Conservation (phyloP, 257 asterid species). For the Gentiana macrophylla region DNA sequence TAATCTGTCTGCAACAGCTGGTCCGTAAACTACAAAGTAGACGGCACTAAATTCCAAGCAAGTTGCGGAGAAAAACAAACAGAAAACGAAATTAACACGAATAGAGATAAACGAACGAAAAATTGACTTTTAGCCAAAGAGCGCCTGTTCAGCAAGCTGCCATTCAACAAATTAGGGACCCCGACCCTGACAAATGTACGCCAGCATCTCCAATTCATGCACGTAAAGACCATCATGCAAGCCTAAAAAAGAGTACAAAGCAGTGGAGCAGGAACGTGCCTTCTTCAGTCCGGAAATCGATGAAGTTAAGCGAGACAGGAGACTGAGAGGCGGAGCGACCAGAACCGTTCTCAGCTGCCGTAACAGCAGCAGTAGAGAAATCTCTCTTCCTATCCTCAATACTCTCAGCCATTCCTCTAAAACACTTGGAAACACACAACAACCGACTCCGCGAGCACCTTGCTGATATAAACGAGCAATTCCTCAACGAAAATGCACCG, state of each 20-base stretch:
- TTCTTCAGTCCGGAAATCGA: constrained; percentile 55
- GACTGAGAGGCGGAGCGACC: constrained; percentile 35
- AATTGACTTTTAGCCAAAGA: not conserved
- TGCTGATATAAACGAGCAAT: constrained; percentile 9
- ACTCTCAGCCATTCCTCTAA: constrained; percentile 31
- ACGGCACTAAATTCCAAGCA: no score
- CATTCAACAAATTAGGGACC: no score
- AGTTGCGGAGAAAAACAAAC: no score
- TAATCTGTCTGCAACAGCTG: no score
- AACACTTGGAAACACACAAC: constrained; percentile 27
- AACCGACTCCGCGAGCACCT: constrained; percentile 3
- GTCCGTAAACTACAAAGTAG: no score
- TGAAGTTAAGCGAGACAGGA: constrained; percentile 38
- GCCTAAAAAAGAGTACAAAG: not conserved
- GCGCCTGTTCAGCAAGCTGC: no score
- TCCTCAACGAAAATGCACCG: not conserved
- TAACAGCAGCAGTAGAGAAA: constrained; percentile 21
- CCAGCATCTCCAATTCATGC: not conserved
- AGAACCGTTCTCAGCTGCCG: constrained; percentile 15
- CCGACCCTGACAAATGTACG: not conserved
- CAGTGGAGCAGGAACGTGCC: constrained; percentile 21
- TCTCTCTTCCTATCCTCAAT: constrained; percentile 23
- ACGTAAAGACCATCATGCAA: not conserved
- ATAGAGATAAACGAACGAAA: not conserved
- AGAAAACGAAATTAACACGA: no score